Conservation (phyloP, 805 yeast species). For the Wickerhamiella sorbophila region DNA sequence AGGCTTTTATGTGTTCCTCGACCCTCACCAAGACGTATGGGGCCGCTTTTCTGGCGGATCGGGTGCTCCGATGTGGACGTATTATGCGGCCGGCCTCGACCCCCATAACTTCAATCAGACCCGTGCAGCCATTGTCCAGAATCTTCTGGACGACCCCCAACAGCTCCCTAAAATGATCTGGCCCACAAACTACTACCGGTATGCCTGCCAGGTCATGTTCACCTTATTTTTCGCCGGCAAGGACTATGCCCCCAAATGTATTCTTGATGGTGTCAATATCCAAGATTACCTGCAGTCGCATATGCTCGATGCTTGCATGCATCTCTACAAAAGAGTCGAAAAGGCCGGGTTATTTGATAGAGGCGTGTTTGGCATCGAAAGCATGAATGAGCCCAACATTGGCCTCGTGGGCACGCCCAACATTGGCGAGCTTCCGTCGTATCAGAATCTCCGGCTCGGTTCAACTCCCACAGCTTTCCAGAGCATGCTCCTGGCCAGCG, state of each 20-base stretch:
- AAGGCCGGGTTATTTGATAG: constrained; percentile 37
- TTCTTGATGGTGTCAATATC: constrained; percentile 55
- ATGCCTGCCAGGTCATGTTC: constrained; percentile 71
- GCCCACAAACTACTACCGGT: constrained; percentile 72
- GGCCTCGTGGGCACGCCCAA: constrained; percentile 58
- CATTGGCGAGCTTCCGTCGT: constrained; percentile 35
- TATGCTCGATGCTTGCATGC: constrained; percentile 40
- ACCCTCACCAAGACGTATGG: constrained; percentile 94
- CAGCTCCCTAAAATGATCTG: constrained; percentile 75
- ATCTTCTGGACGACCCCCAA: constrained; percentile 31
- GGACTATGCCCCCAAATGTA: constrained; percentile 60
- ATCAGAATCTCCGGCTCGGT: constrained; percentile 54
- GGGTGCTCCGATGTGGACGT: constrained; percentile 91
- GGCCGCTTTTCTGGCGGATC: constrained; percentile 77
- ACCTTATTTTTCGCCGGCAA: constrained; percentile 73
- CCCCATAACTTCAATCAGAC: constrained; percentile 53
- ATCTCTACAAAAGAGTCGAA: constrained; percentile 31
- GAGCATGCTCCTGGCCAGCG: constrained; percentile 59
- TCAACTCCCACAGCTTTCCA: constrained; percentile 71
- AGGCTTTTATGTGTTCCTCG: constrained; percentile 66
- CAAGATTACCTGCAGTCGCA: constrained; percentile 63
- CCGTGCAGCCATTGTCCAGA: constrained; percentile 66
- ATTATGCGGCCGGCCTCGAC: constrained; percentile 75
- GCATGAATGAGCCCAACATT: constrained; percentile 70
- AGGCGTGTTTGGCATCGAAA: constrained; percentile 62